Percentiles rank a stretch among this genome's conserved stretches.
These are phyloP conservation scores for Hypoxylon perforatum DNA, from an alignment of 495 filamentous ascomycete species.

Conservation along the genomic window DNA sequence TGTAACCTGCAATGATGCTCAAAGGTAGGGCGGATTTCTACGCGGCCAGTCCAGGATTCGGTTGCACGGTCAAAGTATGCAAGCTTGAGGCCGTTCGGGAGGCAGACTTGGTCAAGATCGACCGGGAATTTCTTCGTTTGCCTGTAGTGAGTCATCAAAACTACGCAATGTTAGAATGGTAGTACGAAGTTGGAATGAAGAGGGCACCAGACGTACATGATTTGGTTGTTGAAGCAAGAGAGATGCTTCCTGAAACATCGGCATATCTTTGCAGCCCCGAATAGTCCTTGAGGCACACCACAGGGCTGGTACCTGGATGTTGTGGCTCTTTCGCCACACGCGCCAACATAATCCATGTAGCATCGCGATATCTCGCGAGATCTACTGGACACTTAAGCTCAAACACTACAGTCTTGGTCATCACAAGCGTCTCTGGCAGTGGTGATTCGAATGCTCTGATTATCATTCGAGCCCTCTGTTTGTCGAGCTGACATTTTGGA, in stretches of 20 bases:
- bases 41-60: slow-evolving; percentile 46
- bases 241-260: slow-evolving; percentile 20
- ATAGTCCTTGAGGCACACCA: slow-evolving; percentile 39
- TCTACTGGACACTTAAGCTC: slow-evolving; percentile 53
- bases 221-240: slow-evolving; percentile 48
- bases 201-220: slow-evolving; percentile 41
- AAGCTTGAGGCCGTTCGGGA: slow-evolving; percentile 43
- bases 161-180: slow-evolving; percentile 21
- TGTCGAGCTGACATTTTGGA: slow-evolving; percentile 50
- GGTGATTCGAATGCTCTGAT: slow-evolving; percentile 58
- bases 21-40: slow-evolving; percentile 42
- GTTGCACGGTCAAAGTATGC: slow-evolving; percentile 43
- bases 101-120: slow-evolving; percentile 45
- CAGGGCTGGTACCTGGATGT: slow-evolving; percentile 26
- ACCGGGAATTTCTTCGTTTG: slow-evolving; percentile 46
- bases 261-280: slow-evolving; percentile 30
- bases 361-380: slow-evolving; percentile 57
- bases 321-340: slow-evolving; percentile 29
- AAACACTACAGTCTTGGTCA: slow-evolving; percentile 54
- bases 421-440: slow-evolving; percentile 47
- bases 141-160: slow-evolving; percentile 48
- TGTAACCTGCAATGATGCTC: slow-evolving; percentile 52
- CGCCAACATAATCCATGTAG: slow-evolving; percentile 52
- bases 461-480: slow-evolving; percentile 41
- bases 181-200: neutral